Evolutionary conservation across 1,284 basidiomycete species (phyloP), one percentile per base, ranked within the genome.

Genomic region (Trichosporon sp.): DNA sequence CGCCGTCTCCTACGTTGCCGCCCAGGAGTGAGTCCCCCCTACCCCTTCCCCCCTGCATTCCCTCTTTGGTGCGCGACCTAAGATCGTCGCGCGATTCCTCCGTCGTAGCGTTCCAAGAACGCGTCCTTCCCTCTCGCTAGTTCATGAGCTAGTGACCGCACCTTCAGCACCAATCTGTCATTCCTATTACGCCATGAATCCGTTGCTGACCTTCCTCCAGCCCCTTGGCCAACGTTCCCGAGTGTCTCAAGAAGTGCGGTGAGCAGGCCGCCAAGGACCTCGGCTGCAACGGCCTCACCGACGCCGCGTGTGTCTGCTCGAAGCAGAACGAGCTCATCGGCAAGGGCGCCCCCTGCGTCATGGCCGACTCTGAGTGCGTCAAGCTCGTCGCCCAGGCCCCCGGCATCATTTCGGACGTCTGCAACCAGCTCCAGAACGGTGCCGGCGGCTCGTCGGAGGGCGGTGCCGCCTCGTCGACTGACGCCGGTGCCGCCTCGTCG

Each of bases 1-100:
- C 40, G 67, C 66, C 67, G 63, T 63, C 26, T 16, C 67, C 35
- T 66, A 65, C 64, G 70, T 65, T 31, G 46, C 54, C 40, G 70
- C 70, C 64, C 70, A 71, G 70, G 56, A 59, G 68, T 68, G 43
- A 68, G 68, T 68, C 7, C 31, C 51, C 40, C 26, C 35, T 10
- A 37, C 8, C 35, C 35, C 35, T 37, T 31, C 40, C 32, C 26
- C 10, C 26, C 31, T n/a, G 26, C 59, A 32, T 6, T 21, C 8
- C 11, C 64, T 3, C 43, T 16, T 16, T 46, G n/a, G 43, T 46
- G 43, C 43, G 43, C 43, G 43, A 14, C 16, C 43, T n/a, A 46
- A 46, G 43, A 46, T 46, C 43, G 43, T 46, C 43, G 43, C 43
- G 43, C 16, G 43, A 40, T 46, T n/a, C 43, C 6, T 10, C 35